Conservation (phyloP, 257 asterid species). For the Verbascum thapsus region DNA sequence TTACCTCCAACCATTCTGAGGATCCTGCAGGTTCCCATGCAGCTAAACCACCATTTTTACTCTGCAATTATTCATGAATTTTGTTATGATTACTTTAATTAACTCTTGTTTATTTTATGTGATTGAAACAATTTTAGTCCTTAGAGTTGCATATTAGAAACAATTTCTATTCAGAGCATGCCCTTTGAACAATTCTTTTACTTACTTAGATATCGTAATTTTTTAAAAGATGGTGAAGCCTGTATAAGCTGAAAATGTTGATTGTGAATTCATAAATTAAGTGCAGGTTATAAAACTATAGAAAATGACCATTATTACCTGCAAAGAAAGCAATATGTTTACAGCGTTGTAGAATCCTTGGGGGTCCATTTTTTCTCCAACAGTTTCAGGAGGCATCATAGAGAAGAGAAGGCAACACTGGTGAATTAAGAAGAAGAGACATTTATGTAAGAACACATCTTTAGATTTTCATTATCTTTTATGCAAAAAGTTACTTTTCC, state of each 20-base stretch:
- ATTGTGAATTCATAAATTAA: too few relatives aligned
- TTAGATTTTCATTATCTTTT: not conserved
- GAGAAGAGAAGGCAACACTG: conserved; percentile 87
- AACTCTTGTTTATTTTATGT: too few relatives aligned
- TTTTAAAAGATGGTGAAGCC: too few relatives aligned
- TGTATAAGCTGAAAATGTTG: too few relatives aligned
- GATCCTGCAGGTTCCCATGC: conserved; percentile 99
- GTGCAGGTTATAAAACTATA: not conserved
- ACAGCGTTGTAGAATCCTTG: conserved; percentile 70
- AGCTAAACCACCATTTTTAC: conserved; percentile 85
- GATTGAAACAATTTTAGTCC: not conserved
- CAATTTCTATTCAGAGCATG: not conserved
- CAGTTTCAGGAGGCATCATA: conserved; percentile 72
- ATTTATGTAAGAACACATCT: not conserved
- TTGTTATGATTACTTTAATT: not conserved
- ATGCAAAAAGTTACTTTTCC: not conserved
- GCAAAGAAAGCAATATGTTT: conserved; percentile 67
- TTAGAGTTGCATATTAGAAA: not conserved
- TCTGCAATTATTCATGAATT: conserved; percentile 44
- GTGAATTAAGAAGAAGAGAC: not conserved
- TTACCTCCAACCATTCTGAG: conserved; percentile 79
- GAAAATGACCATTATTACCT: conserved; percentile 42
- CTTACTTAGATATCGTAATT: too few relatives aligned
- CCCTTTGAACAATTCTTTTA: not conserved
- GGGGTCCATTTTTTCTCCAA: conserved; percentile 72